A percentile compares a stretch with the other conserved stretches of the same genome.
Evolutionary conservation across 495 filamentous ascomycete species (phyloP).

Genomic region (Penicillium silybi): DNA sequence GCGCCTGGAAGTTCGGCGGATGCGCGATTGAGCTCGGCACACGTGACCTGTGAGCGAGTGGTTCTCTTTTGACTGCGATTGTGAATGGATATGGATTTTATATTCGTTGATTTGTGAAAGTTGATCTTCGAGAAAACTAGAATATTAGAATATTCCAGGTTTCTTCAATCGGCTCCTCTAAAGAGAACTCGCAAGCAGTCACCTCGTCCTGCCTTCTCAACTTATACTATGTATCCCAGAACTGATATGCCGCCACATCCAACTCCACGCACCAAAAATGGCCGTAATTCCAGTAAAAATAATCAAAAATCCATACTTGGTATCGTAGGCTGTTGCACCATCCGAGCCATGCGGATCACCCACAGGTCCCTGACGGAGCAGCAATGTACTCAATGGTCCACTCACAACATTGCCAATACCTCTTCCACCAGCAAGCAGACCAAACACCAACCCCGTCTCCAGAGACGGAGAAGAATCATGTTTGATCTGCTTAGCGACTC

Average conservation of each 20-base stretch:
- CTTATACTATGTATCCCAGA: slow-evolving; percentile 4
- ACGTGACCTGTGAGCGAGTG: slow-evolving; percentile 3
- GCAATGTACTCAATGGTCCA: slow-evolving; percentile 55
- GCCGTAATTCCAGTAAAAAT: slow-evolving; percentile 46
- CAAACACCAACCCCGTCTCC: slow-evolving; percentile 60
- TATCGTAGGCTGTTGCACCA: slow-evolving; percentile 30
- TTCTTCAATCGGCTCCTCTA: background rate
- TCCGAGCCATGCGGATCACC: slow-evolving; percentile 8
- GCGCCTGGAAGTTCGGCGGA: slow-evolving; percentile 10
- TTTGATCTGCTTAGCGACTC: slow-evolving; percentile 55
- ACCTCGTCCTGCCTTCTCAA: background rate
- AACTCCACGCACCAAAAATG: slow-evolving; percentile 33
- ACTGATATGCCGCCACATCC: slow-evolving; percentile 30
- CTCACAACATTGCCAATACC: slow-evolving; percentile 63
- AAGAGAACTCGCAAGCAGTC: background rate
- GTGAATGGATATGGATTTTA: background rate
- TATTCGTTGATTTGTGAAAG: too few species aligned
- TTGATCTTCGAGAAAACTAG: background rate
- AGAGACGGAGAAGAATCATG: slow-evolving; percentile 35
- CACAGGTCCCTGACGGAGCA: slow-evolving; percentile 40
- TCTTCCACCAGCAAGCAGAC: slow-evolving; percentile 57
- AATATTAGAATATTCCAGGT: too few species aligned
- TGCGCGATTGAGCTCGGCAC: slow-evolving; percentile 6
- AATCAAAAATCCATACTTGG: slow-evolving; percentile 41
- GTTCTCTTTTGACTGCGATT: background rate